Percentiles rank a stretch among this genome's conserved stretches.
phyloP scores from a whole-genome alignment of 306 rosid species.

The Lupinus albus region DNA sequence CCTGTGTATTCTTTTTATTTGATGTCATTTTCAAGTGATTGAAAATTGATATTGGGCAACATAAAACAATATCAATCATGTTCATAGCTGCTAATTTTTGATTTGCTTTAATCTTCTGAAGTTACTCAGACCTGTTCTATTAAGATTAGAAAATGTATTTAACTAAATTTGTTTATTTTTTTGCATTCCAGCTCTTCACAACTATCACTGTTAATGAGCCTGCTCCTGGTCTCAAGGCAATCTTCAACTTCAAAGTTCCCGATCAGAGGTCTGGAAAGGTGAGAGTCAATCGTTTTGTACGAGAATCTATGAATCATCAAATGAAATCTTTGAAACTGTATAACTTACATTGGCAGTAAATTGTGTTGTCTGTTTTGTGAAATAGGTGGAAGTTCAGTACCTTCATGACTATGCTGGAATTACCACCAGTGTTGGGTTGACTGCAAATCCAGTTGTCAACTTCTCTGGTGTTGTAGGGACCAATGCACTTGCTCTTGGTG shows the following conservation, averaged over 20 bases:
- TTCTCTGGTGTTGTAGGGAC: conserved; percentile 81
- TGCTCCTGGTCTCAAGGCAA: conserved; percentile 81
- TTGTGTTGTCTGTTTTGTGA: conserved; percentile 29
- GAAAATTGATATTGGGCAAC: conserved; percentile 8
- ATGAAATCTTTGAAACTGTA: background rate
- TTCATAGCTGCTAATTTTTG: background rate
- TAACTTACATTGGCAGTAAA: background rate
- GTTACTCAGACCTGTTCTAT: background rate
- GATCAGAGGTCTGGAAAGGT: conserved; percentile 97
- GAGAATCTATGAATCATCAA: background rate
- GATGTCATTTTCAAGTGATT: background rate
- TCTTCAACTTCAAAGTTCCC: conserved; percentile 74
- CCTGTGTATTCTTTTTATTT: background rate
- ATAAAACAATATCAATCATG: background rate
- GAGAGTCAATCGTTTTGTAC: conserved; percentile 32
- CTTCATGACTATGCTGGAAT: conserved; percentile 81
- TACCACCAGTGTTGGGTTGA: conserved; percentile 77
- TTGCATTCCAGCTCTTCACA: conserved; percentile 60
- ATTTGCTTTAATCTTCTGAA: conserved; percentile 1
- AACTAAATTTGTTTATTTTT: conserved; percentile 17
- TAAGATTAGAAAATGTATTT: background rate
- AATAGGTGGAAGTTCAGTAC: conserved; percentile 84
- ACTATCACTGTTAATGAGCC: conserved; percentile 75
- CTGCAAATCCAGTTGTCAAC: conserved; percentile 81
- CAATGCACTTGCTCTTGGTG: conserved; percentile 64